Conservation (phyloP, 2,329 filamentous ascomycete genomes). For the Paecilomyces formosus region DNA sequence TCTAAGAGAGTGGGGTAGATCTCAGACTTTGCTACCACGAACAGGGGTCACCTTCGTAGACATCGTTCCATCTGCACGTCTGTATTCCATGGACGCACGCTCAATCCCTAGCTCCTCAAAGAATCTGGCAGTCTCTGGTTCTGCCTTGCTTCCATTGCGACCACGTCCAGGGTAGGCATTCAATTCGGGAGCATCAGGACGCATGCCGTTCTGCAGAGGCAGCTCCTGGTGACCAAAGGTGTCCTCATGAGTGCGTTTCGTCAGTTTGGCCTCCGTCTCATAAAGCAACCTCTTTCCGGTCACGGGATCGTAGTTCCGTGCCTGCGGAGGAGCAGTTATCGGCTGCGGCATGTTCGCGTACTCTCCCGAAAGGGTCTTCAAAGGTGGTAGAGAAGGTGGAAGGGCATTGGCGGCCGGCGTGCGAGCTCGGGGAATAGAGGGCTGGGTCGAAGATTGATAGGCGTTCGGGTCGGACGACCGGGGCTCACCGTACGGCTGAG, state of each 20-base stretch:
- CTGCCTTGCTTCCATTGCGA: constrained; percentile 11
- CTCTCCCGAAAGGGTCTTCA: constrained; percentile 27
- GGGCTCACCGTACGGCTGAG: constrained; percentile 25
- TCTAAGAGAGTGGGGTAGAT: not conserved
- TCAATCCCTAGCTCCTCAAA: not conserved
- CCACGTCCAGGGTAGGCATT: constrained; percentile 9
- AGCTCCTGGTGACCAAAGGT: constrained; percentile 32
- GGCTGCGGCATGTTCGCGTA: constrained; percentile 11
- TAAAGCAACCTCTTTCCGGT: constrained; percentile 22
- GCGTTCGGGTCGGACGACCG: constrained; percentile 30
- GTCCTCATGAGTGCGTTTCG: constrained; percentile 31
- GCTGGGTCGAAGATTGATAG: constrained; percentile 32
- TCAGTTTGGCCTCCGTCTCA: constrained; percentile 18
- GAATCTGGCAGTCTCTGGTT: not conserved
- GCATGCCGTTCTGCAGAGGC: constrained; percentile 37
- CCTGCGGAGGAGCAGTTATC: constrained; percentile 11
- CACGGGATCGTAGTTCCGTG: constrained; percentile 17
- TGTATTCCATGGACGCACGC: constrained; percentile 21
- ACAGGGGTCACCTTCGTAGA: constrained; percentile 18
- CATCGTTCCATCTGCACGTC: constrained; percentile 28
- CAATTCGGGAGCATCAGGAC: constrained; percentile 25
- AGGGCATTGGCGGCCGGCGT: constrained; percentile 15
- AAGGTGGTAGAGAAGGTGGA: constrained; percentile 26
- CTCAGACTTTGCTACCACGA: not conserved
- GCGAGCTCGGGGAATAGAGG: constrained; percentile 15